These are phyloP conservation scores for Croton setiger DNA, from an alignment of 441 rosid genomes.

Conservation along the genomic window DNA sequence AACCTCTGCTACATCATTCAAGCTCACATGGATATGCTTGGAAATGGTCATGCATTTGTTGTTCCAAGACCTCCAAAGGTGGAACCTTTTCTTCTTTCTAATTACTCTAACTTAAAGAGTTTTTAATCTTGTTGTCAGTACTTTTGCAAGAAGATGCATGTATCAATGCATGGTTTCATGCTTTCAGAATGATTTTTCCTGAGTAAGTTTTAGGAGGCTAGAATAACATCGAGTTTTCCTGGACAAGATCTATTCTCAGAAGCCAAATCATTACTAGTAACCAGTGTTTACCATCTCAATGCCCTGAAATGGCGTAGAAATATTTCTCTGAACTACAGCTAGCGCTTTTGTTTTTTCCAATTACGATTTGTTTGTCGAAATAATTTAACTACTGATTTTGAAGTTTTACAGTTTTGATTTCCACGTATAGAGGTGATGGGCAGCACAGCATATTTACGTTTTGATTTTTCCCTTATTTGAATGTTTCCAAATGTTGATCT, in stretches of 20 bases:
- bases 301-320: not conserved
- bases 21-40: slow-evolving; percentile 81
- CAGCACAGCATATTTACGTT: not conserved
- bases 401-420: slow-evolving; percentile 1
- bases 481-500: slow-evolving; percentile 11
- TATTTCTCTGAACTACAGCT: slow-evolving; percentile 1
- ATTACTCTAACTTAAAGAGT: not conserved
- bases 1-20: slow-evolving; percentile 74
- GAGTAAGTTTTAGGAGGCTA: not conserved
- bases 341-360: slow-evolving; percentile 1
- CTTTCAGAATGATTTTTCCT: slow-evolving; percentile 3
- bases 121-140: not conserved
- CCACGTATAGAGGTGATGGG: slow-evolving; percentile 5
- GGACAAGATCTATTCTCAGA: not conserved
- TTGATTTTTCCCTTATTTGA: not conserved
- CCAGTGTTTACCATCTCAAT: not conserved
- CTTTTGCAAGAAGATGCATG: not conserved
- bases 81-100: slow-evolving; percentile 4
- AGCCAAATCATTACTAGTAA: not conserved
- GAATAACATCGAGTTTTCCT: not conserved
- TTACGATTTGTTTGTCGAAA: not conserved
- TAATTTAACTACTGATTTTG: slow-evolving; percentile 10
- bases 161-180: not conserved
- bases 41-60: slow-evolving; percentile 71
- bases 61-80: slow-evolving; percentile 91